Percentiles rank a stretch among this genome's conserved stretches.
phyloP scores from a whole-genome alignment of 2,329 filamentous ascomycete species.

The Talaromyces sp. region DNA sequence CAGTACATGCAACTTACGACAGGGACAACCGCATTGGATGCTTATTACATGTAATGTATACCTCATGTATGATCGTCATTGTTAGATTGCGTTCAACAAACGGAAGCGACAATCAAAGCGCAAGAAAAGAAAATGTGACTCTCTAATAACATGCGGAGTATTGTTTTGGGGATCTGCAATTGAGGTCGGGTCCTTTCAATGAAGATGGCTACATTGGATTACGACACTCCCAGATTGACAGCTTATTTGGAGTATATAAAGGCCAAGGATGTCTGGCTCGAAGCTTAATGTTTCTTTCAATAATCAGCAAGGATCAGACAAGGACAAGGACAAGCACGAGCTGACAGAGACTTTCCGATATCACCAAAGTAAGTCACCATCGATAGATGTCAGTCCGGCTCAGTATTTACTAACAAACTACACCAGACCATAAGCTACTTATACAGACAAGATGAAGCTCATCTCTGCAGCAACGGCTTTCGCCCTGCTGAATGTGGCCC shows the following conservation, averaged over 20 bases:
- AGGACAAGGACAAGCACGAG: neutral
- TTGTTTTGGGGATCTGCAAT: constrained; percentile 7
- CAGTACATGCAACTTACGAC: neutral
- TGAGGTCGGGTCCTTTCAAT: neutral
- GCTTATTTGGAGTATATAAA: neutral
- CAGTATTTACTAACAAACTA: neutral
- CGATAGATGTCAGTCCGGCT: neutral
- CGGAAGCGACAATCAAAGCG: neutral
- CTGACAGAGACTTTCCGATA: neutral
- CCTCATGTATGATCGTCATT: neutral
- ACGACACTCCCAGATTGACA: neutral
- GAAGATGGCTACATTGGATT: neutral
- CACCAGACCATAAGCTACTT: neutral
- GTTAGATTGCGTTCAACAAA: neutral
- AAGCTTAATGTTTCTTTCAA: neutral
- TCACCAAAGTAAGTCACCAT: neutral
- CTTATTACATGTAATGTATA: neutral
- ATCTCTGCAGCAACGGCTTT: constrained; percentile 15
- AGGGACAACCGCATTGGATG: neutral
- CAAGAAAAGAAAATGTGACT: neutral
- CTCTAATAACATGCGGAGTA: constrained; percentile 7
- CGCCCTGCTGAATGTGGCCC: constrained; percentile 6
- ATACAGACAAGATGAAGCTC: constrained; percentile 15
- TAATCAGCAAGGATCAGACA: neutral
- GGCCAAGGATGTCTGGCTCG: neutral